Evolutionary conservation across 768 basidiomycete genomes (phyloP).

Genomic region (Chalciporus sphaerocephalus): DNA sequence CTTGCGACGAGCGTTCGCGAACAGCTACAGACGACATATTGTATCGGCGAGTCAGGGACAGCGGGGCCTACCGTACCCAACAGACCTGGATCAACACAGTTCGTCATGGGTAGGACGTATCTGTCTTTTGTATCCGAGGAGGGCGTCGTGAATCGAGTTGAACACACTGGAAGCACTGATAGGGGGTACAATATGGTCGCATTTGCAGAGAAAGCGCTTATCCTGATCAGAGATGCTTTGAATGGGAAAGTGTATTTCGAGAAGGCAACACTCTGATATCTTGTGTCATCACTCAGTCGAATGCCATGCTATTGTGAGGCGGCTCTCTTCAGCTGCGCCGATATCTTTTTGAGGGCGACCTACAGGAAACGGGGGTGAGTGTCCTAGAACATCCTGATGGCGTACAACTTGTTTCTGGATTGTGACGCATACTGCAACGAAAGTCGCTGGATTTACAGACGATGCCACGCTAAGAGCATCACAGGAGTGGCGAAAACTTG

Average conservation of each 20-base stretch:
- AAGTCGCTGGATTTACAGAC: no score
- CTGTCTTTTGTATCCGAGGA: constrained; percentile 10
- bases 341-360: no score
- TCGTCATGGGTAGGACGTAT: constrained; percentile 10
- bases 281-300: neutral
- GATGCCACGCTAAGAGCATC: no score
- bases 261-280: neutral
- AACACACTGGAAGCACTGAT: constrained; percentile 11
- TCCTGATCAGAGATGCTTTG: constrained; percentile 13
- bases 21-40: constrained; percentile 14
- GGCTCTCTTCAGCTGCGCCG: no score
- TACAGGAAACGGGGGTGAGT: no score
- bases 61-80: constrained; percentile 16
- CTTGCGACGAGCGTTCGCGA: constrained; percentile 14
- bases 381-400: no score
- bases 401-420: no score
- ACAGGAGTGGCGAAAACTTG: no score
- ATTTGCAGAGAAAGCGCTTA: constrained; percentile 15
- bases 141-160: constrained; percentile 10
- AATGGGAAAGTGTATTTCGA: constrained; percentile 9
- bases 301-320: neutral
- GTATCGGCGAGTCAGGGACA: constrained; percentile 18
- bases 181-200: constrained; percentile 19
- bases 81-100: neutral
- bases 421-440: no score